These are phyloP conservation scores for Inonotus hispidus DNA, from an alignment of 1,284 basidiomycete species.

Conservation along the genomic window DNA sequence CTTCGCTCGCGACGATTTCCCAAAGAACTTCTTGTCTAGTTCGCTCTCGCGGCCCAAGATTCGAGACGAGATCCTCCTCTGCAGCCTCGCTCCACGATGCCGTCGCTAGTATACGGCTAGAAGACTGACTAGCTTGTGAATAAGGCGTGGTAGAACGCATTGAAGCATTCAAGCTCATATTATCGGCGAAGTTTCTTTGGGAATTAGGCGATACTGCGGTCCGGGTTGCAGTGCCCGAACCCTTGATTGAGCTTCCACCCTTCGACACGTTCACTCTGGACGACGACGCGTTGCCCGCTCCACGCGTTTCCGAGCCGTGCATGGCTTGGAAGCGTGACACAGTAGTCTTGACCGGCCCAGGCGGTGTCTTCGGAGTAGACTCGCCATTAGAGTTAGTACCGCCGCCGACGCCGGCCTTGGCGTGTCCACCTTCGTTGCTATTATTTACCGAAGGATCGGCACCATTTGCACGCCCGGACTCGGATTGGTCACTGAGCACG, in stretches of 20 bases:
- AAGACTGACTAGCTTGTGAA: slow-evolving; percentile 63
- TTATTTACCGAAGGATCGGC: slow-evolving; percentile 1
- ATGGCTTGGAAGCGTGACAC: slow-evolving; percentile 69
- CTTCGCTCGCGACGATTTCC: slow-evolving; percentile 97
- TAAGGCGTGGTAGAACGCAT: slow-evolving; percentile 75
- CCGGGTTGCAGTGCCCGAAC: slow-evolving; percentile 53
- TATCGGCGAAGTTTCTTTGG: slow-evolving; percentile 39
- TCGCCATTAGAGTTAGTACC: slow-evolving; percentile 43
- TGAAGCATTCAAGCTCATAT: slow-evolving; percentile 51
- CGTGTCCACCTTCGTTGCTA: not conserved
- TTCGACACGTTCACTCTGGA: slow-evolving; percentile 40
- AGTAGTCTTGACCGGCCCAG: slow-evolving; percentile 48
- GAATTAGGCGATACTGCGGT: slow-evolving; percentile 57
- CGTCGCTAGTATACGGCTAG: slow-evolving; percentile 69
- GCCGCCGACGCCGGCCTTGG: not conserved
- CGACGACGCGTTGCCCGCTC: slow-evolving; percentile 45
- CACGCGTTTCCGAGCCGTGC: slow-evolving; percentile 64
- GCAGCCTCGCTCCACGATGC: slow-evolving; percentile 95
- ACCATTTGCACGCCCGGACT: slow-evolving; percentile 8
- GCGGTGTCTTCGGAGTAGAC: slow-evolving; percentile 49
- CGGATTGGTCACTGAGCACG: slow-evolving; percentile 13
- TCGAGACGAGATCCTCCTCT: slow-evolving; percentile 90
- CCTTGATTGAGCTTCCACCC: slow-evolving; percentile 30
- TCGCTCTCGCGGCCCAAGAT: slow-evolving; percentile 88
- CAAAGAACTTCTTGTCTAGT: slow-evolving; percentile 96